These are phyloP conservation scores for Daedaleopsis sinensis DNA, from an alignment of 768 basidiomycete species.

Conservation along the genomic window DNA sequence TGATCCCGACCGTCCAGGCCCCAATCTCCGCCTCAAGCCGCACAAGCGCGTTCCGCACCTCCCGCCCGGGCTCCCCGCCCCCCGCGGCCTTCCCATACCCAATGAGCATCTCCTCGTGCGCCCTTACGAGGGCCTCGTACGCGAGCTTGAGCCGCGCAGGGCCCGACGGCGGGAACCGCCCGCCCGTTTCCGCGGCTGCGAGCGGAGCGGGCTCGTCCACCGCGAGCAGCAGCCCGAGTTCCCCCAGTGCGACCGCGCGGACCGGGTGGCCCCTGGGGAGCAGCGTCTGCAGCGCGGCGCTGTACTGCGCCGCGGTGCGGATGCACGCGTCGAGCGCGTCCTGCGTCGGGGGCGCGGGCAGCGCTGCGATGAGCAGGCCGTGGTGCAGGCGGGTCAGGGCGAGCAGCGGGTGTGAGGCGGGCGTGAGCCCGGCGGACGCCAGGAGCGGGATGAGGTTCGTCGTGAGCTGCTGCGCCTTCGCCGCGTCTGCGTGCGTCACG, in stretches of 20 bases:
- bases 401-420: constrained; percentile 77
- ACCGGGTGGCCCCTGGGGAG: constrained; percentile 75
- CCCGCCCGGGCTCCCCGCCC: constrained; percentile 71
- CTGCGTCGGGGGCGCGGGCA: constrained; percentile 45
- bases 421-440: constrained; percentile 56
- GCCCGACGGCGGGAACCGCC: constrained; percentile 67
- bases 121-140: constrained; percentile 62
- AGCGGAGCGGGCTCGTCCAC: constrained; percentile 71
- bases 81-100: constrained; percentile 74
- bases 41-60: constrained; percentile 61
- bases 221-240: constrained; percentile 79
- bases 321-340: constrained; percentile 65
- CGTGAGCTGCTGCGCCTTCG: constrained; percentile 60
- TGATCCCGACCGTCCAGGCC: constrained; percentile 67
- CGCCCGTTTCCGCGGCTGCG: constrained; percentile 8
- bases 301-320: constrained; percentile 54
- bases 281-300: constrained; percentile 54
- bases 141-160: constrained; percentile 64
- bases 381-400: constrained; percentile 73
- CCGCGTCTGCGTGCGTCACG: constrained; percentile 47
- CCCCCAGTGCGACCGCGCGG: constrained; percentile 72
- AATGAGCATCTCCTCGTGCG: constrained; percentile 59
- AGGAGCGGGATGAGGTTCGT: constrained; percentile 69
- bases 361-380: constrained; percentile 60
- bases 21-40: constrained; percentile 73